Evolutionary conservation across 768 basidiomycete genomes (phyloP).

Genomic region (Collybiopsis confluens): DNA sequence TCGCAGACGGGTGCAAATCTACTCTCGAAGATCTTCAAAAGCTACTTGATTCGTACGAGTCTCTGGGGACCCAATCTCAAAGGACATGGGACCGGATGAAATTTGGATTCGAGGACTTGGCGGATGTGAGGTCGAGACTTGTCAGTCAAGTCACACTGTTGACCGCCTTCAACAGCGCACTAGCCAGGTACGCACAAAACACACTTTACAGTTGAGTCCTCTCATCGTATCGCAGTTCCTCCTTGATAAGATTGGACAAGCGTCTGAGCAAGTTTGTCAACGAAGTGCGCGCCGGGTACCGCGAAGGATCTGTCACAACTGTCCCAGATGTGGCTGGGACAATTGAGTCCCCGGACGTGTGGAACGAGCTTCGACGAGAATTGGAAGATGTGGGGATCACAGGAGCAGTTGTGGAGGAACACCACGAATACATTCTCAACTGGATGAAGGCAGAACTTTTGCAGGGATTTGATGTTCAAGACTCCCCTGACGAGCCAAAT

Average conservation of each 20-base stretch:
- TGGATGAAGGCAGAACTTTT: constrained; percentile 13
- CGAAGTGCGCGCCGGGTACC: constrained; percentile 14
- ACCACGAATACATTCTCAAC: constrained; percentile 12
- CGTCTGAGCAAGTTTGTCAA: constrained; percentile 12
- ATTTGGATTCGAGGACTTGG: constrained; percentile 13
- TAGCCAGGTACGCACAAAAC: constrained; percentile 9
- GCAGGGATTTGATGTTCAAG: constrained; percentile 6
- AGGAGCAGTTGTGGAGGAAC: constrained; percentile 10
- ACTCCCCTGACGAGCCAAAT: background rate
- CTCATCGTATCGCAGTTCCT: constrained; percentile 7
- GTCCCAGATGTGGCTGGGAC: constrained; percentile 5
- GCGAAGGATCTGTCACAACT: constrained; percentile 14
- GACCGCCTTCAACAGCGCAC: constrained; percentile 9
- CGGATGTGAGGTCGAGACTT: constrained; percentile 12
- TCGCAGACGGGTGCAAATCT: constrained; percentile 6
- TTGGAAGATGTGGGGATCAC: constrained; percentile 17
- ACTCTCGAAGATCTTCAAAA: constrained; percentile 12
- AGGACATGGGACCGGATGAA: constrained; percentile 17
- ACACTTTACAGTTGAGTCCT: background rate
- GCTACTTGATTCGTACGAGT: constrained; percentile 10
- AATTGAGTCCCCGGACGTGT: constrained; percentile 15
- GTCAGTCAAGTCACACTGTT: constrained; percentile 10
- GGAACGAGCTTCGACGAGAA: constrained; percentile 12
- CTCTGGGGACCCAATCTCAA: constrained; percentile 13
- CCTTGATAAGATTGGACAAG: constrained; percentile 12